These are phyloP conservation scores for Triadica sebifera DNA, from an alignment of 345 rosid species.

Conservation along the genomic window DNA sequence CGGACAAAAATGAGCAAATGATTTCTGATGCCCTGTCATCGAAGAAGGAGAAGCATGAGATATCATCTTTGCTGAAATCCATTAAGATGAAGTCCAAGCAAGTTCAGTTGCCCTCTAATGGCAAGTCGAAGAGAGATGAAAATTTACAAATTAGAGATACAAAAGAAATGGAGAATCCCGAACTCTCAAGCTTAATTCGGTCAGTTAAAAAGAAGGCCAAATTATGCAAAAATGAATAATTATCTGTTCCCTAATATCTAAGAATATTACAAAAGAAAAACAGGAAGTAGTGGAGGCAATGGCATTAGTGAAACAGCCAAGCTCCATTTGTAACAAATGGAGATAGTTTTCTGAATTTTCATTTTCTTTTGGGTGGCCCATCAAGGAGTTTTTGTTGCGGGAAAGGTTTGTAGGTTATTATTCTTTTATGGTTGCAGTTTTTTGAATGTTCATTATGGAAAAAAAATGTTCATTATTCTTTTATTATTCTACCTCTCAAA, in stretches of 20 bases:
- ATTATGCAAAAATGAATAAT: conserved; percentile 15
- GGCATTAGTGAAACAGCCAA: neutral
- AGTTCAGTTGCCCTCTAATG: conserved; percentile 27
- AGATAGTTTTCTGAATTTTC: too few relatives aligned
- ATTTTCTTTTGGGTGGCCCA: neutral
- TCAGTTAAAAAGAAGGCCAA: conserved; percentile 33
- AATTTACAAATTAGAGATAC: conserved; percentile 8
- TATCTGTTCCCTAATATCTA: neutral
- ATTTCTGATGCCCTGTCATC: conserved; percentile 24
- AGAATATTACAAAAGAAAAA: neutral
- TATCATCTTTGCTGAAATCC: conserved; percentile 63
- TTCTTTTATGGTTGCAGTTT: neutral
- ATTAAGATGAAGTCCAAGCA: conserved; percentile 73
- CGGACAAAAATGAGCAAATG: conserved; percentile 4
- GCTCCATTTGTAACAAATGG: neutral
- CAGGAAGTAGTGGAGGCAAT: neutral
- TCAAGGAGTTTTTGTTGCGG: neutral
- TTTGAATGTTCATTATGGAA: neutral
- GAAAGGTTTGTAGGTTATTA: neutral
- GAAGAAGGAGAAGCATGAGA: conserved; percentile 51
- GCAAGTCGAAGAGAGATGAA: conserved; percentile 31
- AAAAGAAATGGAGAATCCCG: conserved; percentile 12
- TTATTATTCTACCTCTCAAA: too few relatives aligned
- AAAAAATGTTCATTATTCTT: neutral
- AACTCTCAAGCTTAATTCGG: conserved; percentile 18